Conservation (phyloP, 2,329 filamentous ascomycete genomes). For the Zymoseptoria pseudotritici region DNA sequence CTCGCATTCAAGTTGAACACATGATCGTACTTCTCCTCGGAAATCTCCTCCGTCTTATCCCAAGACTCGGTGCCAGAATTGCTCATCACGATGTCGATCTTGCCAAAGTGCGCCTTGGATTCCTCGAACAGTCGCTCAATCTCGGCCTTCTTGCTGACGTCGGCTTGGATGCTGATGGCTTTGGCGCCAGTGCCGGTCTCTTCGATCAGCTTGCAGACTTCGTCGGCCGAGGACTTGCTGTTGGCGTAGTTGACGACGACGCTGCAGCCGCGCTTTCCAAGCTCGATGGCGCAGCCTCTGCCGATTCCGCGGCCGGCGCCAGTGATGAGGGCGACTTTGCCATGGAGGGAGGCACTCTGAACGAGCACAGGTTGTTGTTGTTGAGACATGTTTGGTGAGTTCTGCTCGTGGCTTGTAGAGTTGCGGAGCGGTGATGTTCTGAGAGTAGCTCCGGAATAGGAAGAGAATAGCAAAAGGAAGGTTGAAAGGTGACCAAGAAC, state of each 20-base stretch:
- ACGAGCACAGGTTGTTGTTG: slow-evolving; percentile 31
- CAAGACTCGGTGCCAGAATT: slow-evolving; percentile 57
- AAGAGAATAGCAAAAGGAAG: not conserved
- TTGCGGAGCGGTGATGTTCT: not conserved
- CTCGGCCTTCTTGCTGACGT: slow-evolving; percentile 47
- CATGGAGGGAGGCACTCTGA: slow-evolving; percentile 44
- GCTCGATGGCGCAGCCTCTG: slow-evolving; percentile 58
- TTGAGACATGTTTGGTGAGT: slow-evolving; percentile 17
- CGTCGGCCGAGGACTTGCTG: slow-evolving; percentile 43
- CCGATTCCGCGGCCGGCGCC: slow-evolving; percentile 61
- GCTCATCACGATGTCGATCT: slow-evolving; percentile 45
- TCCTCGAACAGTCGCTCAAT: slow-evolving; percentile 51
- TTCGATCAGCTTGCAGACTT: slow-evolving; percentile 42
- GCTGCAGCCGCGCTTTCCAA: slow-evolving; percentile 56
- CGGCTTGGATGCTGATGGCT: slow-evolving; percentile 53
- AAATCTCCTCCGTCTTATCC: slow-evolving; percentile 60
- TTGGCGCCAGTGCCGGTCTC: slow-evolving; percentile 42
- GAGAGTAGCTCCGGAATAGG: not conserved
- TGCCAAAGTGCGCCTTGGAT: slow-evolving; percentile 35
- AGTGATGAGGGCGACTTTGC: slow-evolving; percentile 55
- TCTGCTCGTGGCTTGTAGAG: not conserved
- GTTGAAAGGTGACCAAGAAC: not conserved
- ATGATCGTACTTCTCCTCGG: slow-evolving; percentile 63
- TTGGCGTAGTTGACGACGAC: slow-evolving; percentile 61
- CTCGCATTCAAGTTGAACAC: slow-evolving; percentile 62